These are phyloP conservation scores for Parathielavia appendiculata DNA, from an alignment of 495 filamentous ascomycete genomes.

Conservation along the genomic window DNA sequence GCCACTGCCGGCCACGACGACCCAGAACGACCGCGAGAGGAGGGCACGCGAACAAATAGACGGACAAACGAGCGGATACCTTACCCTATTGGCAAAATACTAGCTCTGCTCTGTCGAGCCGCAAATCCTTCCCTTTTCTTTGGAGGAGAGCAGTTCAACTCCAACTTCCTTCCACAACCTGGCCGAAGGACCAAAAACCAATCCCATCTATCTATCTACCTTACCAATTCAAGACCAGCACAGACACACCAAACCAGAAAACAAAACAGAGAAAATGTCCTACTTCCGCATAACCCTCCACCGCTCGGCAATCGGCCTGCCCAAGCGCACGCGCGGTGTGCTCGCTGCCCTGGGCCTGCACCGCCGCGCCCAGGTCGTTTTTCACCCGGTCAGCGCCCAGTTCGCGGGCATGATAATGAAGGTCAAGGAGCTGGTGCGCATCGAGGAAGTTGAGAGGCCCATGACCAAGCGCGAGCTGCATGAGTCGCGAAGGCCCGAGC, in stretches of 20 bases:
- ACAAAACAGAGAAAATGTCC: slow-evolving; percentile 54
- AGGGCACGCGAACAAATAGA: no score
- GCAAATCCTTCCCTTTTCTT: no score
- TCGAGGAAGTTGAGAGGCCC: slow-evolving; percentile 72
- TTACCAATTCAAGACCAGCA: background rate
- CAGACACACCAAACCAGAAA: background rate
- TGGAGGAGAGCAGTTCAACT: no score
- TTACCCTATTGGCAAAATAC: no score
- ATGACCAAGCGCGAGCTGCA: slow-evolving; percentile 69
- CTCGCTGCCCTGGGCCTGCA: slow-evolving; percentile 85
- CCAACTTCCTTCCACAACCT: no score
- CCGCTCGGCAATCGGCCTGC: slow-evolving; percentile 89
- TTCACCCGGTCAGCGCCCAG: slow-evolving; percentile 77
- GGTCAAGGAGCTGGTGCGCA: slow-evolving; percentile 90
- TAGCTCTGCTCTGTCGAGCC: no score
- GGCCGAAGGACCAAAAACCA: no score
- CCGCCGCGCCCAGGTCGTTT: slow-evolving; percentile 83
- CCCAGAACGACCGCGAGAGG: no score
- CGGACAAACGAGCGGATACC: no score
- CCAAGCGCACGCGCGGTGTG: slow-evolving; percentile 72
- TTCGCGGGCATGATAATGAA: slow-evolving; percentile 94
- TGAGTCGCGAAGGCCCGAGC: slow-evolving; percentile 68
- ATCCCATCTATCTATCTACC: no score
- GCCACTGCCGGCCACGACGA: no score
- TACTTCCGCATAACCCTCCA: slow-evolving; percentile 95